Base-by-base conservation (phyloP, 768 basidiomycete species). In the Roridomyces roridus region DNA sequence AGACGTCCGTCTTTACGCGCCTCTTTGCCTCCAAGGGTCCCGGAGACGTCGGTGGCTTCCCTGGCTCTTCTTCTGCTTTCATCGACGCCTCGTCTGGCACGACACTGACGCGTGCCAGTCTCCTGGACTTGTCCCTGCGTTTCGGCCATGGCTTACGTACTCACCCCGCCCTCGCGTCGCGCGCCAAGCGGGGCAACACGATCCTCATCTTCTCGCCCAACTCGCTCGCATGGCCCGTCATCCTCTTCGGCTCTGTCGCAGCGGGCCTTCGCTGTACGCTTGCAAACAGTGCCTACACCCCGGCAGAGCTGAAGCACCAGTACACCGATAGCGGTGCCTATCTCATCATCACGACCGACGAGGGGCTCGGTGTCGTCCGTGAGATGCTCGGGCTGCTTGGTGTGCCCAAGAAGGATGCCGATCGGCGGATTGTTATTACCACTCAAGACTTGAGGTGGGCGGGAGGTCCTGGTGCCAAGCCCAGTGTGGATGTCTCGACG, bases 131-230 rank as follows among this genome's bases (percentile, higher is more conserved):
- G 18, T 72, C 83, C 8, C 74, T 85, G 17, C 69, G 74, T 35
- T 70, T 87, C 4, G 84, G 72, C 0, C 66, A 72, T 34, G 84
- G 83, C 0, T 68, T 87, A n/a, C 73, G 69, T 12, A 67, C 68
- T 34, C 73, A 59, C 18, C 51, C 57, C 28, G 65, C 17, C 69
- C 71, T 15, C 9, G 46, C 9, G 55, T 66, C 14, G 57, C 61
- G 3, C 28, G 53, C 77, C 21, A 72, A 69, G 40, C 57, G 72
- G 12, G 79, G 80, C 0, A 77, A 79, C 53, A 79, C 82, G 0
- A 68, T 79, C 5, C 73, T 84, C 57, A 69, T 88, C 3, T 85
- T 77, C 65, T 78, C 78, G 6, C 81, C 81, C 7, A 88, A 88
- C 70, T 77, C 65, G 45, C 61, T 87, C 42, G 73, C 75, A 39